Percentiles rank a stretch among this genome's conserved stretches.
These are phyloP conservation scores for Sophora flavescens DNA, from an alignment of 306 rosid species.

Conservation along the genomic window DNA sequence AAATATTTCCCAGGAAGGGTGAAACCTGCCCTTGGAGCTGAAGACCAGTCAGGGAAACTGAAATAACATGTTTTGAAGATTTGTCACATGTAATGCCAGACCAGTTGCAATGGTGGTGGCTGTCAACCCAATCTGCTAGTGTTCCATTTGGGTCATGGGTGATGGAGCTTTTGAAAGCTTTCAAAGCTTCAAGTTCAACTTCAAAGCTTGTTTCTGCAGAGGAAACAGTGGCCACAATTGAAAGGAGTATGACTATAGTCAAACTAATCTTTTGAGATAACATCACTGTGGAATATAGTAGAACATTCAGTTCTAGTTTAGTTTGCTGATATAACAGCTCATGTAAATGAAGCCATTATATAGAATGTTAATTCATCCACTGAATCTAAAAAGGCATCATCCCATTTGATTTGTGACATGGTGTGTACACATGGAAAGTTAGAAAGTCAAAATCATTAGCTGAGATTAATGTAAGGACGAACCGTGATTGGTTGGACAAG, in stretches of 20 bases:
- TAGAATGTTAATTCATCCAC: neutral
- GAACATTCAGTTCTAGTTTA: neutral
- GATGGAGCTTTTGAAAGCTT: conserved; percentile 69
- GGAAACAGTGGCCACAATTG: conserved; percentile 40
- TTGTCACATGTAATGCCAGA: conserved; percentile 73
- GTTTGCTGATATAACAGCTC: conserved; percentile 23
- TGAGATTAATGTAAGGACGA: conserved; percentile 8
- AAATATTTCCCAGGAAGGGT: conserved; percentile 80
- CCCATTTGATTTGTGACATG: conserved; percentile 30
- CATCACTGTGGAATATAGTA: conserved; percentile 46
- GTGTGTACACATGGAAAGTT: conserved; percentile 29
- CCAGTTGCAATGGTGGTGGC: conserved; percentile 74
- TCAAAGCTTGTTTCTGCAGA: conserved; percentile 54
- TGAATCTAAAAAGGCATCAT: neutral
- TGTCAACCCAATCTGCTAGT: conserved; percentile 66
- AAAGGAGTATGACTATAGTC: conserved; percentile 46
- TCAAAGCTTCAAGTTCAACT: conserved; percentile 71
- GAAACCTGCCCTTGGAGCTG: conserved; percentile 76
- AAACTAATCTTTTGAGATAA: conserved; percentile 52
- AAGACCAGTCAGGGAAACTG: conserved; percentile 59
- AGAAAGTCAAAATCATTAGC: conserved; percentile 21
- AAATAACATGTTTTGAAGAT: conserved; percentile 56
- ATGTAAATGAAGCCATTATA: conserved; percentile 42
- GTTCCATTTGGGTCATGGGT: conserved; percentile 61
- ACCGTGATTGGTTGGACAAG: conserved; percentile 38